A percentile compares a stretch with the other conserved stretches of the same genome.
phyloP scores from a whole-genome alignment of 345 rosid species.

The Eucalyptus camaldulensis region DNA sequence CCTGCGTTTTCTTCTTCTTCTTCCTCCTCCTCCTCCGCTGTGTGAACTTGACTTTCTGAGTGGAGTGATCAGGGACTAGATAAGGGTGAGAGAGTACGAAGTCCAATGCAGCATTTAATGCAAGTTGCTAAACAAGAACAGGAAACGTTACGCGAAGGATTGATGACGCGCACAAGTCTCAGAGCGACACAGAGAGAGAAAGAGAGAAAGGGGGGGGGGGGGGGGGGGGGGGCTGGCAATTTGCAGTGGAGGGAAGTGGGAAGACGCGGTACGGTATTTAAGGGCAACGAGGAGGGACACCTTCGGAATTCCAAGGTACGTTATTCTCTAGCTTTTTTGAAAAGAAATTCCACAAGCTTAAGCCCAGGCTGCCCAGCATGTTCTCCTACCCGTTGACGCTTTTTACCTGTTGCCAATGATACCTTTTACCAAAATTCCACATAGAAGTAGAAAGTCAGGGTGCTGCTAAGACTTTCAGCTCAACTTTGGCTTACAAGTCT shows the following conservation, averaged over 20 bases:
- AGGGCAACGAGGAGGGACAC: not conserved
- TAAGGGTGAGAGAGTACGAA: not conserved
- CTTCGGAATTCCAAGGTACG: not conserved
- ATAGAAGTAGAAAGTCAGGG: not conserved
- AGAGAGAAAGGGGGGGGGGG: fast-evolving
- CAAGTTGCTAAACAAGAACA: not conserved
- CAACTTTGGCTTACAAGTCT: not conserved
- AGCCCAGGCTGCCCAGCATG: not conserved
- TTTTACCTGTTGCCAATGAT: not conserved
- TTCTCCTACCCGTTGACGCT: not conserved
- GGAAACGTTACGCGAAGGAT: not conserved
- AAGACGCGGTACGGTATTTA: not conserved
- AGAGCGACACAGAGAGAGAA: not conserved
- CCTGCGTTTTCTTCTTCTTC: not conserved
- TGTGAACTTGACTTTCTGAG: not conserved
- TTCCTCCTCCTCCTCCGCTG: not conserved
- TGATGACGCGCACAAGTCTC: not conserved
- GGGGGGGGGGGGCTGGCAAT: fast-evolving
- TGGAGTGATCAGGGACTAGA: not conserved
- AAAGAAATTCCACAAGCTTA: not conserved
- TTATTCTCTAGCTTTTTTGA: too few species aligned
- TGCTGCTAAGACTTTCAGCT: not conserved
- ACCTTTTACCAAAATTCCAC: not conserved
- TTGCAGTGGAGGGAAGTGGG: not conserved
- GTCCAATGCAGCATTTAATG: not conserved